Conservation (phyloP, 148 eudicot species). For the Gaultheria prostrata region DNA sequence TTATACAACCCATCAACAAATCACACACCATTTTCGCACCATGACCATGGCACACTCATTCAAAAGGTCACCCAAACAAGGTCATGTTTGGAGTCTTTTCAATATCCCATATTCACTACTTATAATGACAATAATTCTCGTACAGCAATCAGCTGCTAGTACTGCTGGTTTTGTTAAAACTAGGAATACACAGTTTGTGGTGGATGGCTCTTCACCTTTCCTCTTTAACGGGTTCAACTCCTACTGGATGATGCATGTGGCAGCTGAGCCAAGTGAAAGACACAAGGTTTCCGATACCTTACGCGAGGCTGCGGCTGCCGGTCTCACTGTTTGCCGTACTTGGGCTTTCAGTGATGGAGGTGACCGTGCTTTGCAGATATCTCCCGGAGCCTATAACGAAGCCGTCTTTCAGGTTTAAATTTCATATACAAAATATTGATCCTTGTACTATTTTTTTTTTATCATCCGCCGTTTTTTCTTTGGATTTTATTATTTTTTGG, state of each 20-base stretch:
- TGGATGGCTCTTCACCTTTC: not conserved
- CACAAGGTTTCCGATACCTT: slow-evolving; percentile 20
- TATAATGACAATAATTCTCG: not conserved
- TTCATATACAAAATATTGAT: not conserved
- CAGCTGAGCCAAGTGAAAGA: slow-evolving; percentile 19
- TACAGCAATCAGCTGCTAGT: not conserved
- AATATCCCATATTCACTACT: not conserved
- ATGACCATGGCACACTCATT: not conserved
- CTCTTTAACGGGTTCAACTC: slow-evolving; percentile 1
- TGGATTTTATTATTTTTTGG: slow-evolving; percentile 4
- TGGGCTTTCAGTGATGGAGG: slow-evolving; percentile 34
- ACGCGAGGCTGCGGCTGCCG: slow-evolving; percentile 15
- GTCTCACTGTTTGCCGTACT: slow-evolving; percentile 24
- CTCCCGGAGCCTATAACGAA: slow-evolving; percentile 26
- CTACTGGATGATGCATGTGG: slow-evolving; percentile 34
- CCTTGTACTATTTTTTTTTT: not conserved
- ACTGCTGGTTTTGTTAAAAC: not conserved
- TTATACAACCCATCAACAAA: not conserved
- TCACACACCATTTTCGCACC: not conserved
- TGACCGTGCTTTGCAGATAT: slow-evolving; percentile 17
- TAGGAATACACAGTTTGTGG: not conserved
- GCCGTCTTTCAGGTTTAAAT: slow-evolving; percentile 19
- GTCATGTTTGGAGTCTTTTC: not conserved
- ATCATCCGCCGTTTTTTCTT: not conserved
- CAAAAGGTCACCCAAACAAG: not conserved